Base-by-base conservation (phyloP, 2,329 filamentous ascomycete genomes). In the Epicoccum nigrum region DNA sequence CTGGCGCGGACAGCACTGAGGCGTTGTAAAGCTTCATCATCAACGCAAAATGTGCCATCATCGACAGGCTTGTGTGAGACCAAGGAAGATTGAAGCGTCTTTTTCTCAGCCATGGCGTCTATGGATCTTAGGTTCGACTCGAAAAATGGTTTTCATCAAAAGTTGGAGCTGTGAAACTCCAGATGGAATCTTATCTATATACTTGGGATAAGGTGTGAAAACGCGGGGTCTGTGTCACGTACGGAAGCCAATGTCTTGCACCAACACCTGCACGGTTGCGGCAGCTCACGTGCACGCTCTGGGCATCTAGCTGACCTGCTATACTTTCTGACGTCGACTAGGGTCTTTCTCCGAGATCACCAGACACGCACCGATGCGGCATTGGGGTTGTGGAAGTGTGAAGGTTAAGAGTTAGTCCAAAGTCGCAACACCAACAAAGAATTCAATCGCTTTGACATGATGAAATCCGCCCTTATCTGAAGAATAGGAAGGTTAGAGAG, bases 21-120 rank as follows among this genome's bases (percentile, higher is more conserved):
- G 4, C 54, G 54, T 8, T 39, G 45, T 4, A 56, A 37, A 7
- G 54, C 50, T 17, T 54, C 45, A 13, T 54, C 50, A n/a, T 46
- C 44, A 17, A 54, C 43, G 32, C 50, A 38, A 16, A 48, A 39
- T 11, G 41, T 44, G 21, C 43, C 45, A 39, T 56, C 54, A 15
- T 54, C 30, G 13, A 32, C 28, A 40, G 9, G 39, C 3, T 49
- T 20, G 34, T 42, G 39, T 23, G 40, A 42, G 20, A 47, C 46
- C 7, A 54, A 19, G 25, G 54, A 45, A n/a, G 50, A 42, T 39
- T 17, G 40, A 42, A 16, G 42, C 51, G 21, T 30, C 16, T 32
- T 40, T 28, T 16, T 38, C 30, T 48, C 46, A 35, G 31, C 37
- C 54, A 56, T 56, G 23, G 35, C 45, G 11, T 47, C 15, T 8